phyloP scores from a whole-genome alignment of 768 basidiomycete genomes.

The Leucogyrophana mollusca region DNA sequence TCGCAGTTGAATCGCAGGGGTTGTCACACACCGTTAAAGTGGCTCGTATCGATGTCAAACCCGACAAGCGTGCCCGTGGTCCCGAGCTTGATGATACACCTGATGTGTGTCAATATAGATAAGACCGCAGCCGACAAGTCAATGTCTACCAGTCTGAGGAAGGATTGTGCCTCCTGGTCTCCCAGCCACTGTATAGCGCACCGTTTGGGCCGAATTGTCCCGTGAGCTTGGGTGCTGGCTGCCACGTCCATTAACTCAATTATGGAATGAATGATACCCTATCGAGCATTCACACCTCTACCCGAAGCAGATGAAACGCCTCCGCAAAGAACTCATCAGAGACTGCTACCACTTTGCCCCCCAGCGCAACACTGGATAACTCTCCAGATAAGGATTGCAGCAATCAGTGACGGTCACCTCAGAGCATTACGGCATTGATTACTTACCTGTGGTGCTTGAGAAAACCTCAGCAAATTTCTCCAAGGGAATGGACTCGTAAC shows the following conservation, averaged over 20 bases:
- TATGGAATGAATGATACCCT: neutral
- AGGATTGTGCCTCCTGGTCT: slow-evolving; percentile 86
- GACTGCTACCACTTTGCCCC: slow-evolving; percentile 68
- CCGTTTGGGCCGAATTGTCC: slow-evolving; percentile 98
- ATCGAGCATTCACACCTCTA: slow-evolving; percentile 52
- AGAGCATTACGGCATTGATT: neutral
- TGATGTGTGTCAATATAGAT: slow-evolving; percentile 30
- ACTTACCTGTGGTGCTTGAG: slow-evolving; percentile 49
- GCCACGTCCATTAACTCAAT: slow-evolving; percentile 3
- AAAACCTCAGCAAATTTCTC: slow-evolving; percentile 49
- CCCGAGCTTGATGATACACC: slow-evolving; percentile 91
- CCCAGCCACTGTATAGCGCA: slow-evolving; percentile 94
- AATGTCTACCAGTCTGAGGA: slow-evolving; percentile 84
- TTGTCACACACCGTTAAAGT: slow-evolving; percentile 73
- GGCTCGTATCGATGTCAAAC: slow-evolving; percentile 93
- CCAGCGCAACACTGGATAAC: slow-evolving; percentile 83
- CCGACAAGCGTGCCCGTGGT: slow-evolving; percentile 70
- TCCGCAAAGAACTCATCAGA: slow-evolving; percentile 98
- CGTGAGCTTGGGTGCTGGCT: slow-evolving; percentile 88
- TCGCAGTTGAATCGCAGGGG: slow-evolving; percentile 3
- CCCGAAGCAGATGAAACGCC: slow-evolving; percentile 77
- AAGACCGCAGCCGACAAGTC: neutral
- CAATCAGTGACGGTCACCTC: neutral
- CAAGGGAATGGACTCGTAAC: slow-evolving; percentile 41
- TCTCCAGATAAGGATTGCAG: slow-evolving; percentile 51